Conservation (phyloP, 257 asterid genomes). For the Solanum ahanhuiri region DNA sequence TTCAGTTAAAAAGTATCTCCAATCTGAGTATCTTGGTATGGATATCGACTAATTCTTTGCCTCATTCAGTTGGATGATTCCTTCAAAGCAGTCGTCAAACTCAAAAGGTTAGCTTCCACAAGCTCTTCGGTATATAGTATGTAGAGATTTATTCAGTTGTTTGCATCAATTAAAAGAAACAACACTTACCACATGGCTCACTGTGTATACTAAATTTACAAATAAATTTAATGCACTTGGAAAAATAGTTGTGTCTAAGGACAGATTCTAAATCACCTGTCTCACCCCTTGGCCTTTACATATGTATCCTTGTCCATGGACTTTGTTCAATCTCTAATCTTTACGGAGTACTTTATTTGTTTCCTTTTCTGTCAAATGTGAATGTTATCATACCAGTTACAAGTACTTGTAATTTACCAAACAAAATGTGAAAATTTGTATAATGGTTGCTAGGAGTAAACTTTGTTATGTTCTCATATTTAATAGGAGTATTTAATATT, state of each 20-base stretch:
- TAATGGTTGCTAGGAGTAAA: too few species aligned
- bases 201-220: neutral
- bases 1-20: constrained; percentile 39
- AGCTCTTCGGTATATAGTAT: neutral
- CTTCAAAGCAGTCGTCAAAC: constrained; percentile 12
- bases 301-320: neutral
- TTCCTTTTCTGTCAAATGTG: too few species aligned
- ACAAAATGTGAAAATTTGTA: too few species aligned
- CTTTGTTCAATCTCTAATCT: neutral
- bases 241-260: neutral
- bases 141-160: neutral
- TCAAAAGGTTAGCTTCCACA: constrained; percentile 29
- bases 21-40: constrained; percentile 32
- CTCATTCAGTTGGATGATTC: constrained; percentile 78
- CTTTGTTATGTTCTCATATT: too few species aligned
- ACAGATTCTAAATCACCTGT: neutral
- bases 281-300: neutral
- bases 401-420: too few species aligned
- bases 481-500: too few species aligned
- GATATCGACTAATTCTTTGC: constrained; percentile 46
- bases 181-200: neutral
- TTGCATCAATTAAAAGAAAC: neutral
- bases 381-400: too few species aligned
- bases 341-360: neutral
- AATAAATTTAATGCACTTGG: neutral